Evolutionary conservation across 2,329 filamentous ascomycete species (phyloP).

Genomic region (Diaporthe australafricana): DNA sequence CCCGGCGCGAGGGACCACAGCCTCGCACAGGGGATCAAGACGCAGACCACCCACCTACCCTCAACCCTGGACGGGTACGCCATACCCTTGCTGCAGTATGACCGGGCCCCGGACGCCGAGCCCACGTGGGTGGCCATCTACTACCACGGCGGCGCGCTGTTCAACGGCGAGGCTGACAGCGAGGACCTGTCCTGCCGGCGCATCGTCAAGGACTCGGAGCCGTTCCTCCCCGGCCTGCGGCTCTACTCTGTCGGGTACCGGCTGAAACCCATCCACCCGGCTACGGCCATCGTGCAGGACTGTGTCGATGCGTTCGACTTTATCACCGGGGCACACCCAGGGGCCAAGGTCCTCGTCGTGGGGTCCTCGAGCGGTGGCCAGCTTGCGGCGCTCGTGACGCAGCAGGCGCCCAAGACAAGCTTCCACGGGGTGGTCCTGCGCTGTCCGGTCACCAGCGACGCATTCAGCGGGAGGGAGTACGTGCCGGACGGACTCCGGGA

Average conservation of each 20-base stretch:
- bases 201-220: conserved; percentile 47
- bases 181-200: conserved; percentile 61
- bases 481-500: conserved; percentile 50
- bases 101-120: conserved; percentile 37
- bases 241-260: conserved; percentile 61
- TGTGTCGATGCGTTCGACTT: conserved; percentile 51
- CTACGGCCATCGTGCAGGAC: conserved; percentile 55
- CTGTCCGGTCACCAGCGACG: conserved; percentile 60
- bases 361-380: conserved; percentile 63
- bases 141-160: conserved; percentile 61
- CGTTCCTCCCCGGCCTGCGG: conserved; percentile 40
- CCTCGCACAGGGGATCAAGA: conserved; percentile 49
- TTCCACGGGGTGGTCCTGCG: conserved; percentile 56
- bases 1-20: conserved; percentile 50
- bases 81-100: conserved; percentile 53
- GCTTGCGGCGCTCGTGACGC: conserved; percentile 57
- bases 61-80: conserved; percentile 48
- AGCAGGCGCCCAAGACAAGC: conserved; percentile 42
- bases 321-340: conserved; percentile 35
- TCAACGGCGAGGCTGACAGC: conserved; percentile 60
- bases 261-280: conserved; percentile 54
- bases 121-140: conserved; percentile 53
- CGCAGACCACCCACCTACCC: conserved; percentile 43
- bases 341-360: conserved; percentile 48
- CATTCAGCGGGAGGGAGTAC: conserved; percentile 49